These are phyloP conservation scores for Didymella sp. DNA, from an alignment of 2,329 filamentous ascomycete species.

Conservation along the genomic window DNA sequence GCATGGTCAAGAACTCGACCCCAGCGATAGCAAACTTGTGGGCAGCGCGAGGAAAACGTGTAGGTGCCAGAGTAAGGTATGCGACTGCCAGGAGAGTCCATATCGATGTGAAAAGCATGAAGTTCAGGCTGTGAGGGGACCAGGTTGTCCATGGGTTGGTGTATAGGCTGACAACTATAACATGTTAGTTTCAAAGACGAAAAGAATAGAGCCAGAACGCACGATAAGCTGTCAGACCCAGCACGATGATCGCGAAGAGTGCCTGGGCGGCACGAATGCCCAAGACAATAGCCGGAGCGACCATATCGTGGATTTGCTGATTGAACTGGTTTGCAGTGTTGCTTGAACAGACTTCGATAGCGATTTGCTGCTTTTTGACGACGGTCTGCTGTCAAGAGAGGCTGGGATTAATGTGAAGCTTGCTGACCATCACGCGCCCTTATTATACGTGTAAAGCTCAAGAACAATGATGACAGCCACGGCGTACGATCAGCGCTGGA, in stretches of 20 bases:
- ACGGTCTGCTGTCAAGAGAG: conserved; percentile 4
- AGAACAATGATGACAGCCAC: conserved; percentile 32
- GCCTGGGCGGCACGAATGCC: conserved; percentile 72
- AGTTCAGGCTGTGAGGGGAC: conserved; percentile 68
- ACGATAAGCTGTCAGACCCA: conserved; percentile 80
- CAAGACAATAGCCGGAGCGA: conserved; percentile 55
- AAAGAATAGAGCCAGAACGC: conserved; percentile 34
- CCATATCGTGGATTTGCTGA: conserved; percentile 26
- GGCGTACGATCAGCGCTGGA: conserved; percentile 13
- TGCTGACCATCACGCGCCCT: conserved; percentile 11
- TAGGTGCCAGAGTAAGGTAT: conserved; percentile 74
- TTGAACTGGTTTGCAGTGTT: neutral
- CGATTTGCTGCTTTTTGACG: conserved; percentile 6
- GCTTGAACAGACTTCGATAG: no score
- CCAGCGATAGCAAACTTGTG: conserved; percentile 72
- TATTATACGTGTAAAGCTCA: conserved; percentile 27
- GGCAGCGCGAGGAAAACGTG: conserved; percentile 65
- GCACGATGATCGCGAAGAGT: conserved; percentile 75
- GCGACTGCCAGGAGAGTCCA: conserved; percentile 74
- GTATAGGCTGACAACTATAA: conserved; percentile 57
- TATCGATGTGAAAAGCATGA: conserved; percentile 79
- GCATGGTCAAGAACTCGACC: conserved; percentile 74
- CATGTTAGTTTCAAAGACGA: neutral
- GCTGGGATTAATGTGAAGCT: conserved; percentile 7
- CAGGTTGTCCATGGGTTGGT: conserved; percentile 56